These are phyloP conservation scores for Suhomyces ambrosiae DNA, from an alignment of 1,139 yeast genomes.

Conservation along the genomic window DNA sequence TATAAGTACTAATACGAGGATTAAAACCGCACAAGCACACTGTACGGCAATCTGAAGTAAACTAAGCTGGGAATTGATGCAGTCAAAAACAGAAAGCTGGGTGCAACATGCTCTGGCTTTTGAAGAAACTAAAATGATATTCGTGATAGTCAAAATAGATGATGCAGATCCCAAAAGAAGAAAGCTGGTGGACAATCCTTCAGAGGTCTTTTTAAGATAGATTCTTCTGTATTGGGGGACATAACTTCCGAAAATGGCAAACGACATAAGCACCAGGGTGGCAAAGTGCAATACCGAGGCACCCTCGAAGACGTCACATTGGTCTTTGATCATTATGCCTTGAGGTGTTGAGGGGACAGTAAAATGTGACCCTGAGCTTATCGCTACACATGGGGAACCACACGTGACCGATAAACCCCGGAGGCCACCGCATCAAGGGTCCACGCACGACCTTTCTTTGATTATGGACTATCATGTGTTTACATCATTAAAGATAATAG, in stretches of 20 bases:
- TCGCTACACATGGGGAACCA: too few relatives aligned
- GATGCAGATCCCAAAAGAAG: slow-evolving; percentile 73
- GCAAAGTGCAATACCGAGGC: slow-evolving; percentile 51
- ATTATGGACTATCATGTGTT: too few relatives aligned
- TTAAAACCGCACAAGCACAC: slow-evolving; percentile 62
- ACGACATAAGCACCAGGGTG: slow-evolving; percentile 54
- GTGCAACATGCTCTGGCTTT: slow-evolving; percentile 57
- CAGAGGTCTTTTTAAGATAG: slow-evolving; percentile 60
- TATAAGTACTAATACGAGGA: slow-evolving; percentile 56
- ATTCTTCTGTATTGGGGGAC: slow-evolving; percentile 75
- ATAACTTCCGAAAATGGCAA: slow-evolving; percentile 75
- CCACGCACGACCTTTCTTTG: too few relatives aligned
- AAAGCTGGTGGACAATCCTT: slow-evolving; percentile 78
- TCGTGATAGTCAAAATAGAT: slow-evolving; percentile 68
- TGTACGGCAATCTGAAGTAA: slow-evolving; percentile 72
- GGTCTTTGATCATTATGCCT: slow-evolving; percentile 16
- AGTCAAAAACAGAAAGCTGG: slow-evolving; percentile 53
- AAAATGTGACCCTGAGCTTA: too few relatives aligned
- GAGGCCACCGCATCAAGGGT: too few relatives aligned
- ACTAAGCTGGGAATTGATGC: slow-evolving; percentile 70
- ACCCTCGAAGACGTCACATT: slow-evolving; percentile 46
- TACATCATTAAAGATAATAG: too few relatives aligned
- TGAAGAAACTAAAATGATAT: slow-evolving; percentile 62
- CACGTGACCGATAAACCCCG: too few relatives aligned
- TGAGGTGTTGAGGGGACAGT: too few relatives aligned